Evolutionary conservation across 768 basidiomycete species (phyloP).

Genomic region (Mycena alexandri): DNA sequence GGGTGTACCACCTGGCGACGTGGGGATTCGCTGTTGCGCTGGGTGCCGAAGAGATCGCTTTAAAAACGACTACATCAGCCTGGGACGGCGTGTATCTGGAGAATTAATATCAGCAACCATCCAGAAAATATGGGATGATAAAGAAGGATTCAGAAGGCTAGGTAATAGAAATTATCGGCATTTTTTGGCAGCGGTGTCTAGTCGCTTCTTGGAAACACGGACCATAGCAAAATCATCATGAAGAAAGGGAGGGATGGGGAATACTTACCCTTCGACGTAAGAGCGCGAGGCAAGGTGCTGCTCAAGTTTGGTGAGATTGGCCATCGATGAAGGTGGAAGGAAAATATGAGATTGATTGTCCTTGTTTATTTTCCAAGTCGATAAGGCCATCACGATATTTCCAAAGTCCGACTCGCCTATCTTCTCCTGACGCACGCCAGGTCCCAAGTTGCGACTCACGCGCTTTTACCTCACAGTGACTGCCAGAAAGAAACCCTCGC

Average conservation of each 20-base stretch:
- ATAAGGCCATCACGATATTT: not conserved
- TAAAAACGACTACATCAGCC: slow-evolving; percentile 94
- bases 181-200: slow-evolving; percentile 87
- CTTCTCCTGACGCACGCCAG: not conserved
- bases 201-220: slow-evolving; percentile 97
- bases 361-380: slow-evolving; percentile 2
- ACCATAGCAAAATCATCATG: slow-evolving; percentile 90
- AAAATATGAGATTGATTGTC: slow-evolving; percentile 26
- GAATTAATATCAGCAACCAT: slow-evolving; percentile 36
- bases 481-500: not conserved
- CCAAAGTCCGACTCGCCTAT: not conserved
- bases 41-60: slow-evolving; percentile 77
- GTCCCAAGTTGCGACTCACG: not conserved
- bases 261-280: slow-evolving; percentile 91
- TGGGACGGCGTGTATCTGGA: slow-evolving; percentile 91
- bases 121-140: slow-evolving; percentile 25
- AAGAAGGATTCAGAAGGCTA: slow-evolving; percentile 33
- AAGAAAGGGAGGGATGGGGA: slow-evolving; percentile 26
- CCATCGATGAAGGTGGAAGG: slow-evolving; percentile 61
- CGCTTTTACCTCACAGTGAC: slow-evolving; percentile 20
- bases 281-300: slow-evolving; percentile 88
- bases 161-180: slow-evolving; percentile 75
- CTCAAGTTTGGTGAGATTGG: slow-evolving; percentile 81
- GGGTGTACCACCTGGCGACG: slow-evolving; percentile 92
- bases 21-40: slow-evolving; percentile 75